A percentile compares a stretch with the other conserved stretches of the same genome.
These are phyloP conservation scores for Ceratobasidium sp. DNA, from an alignment of 1,284 basidiomycete genomes.

Conservation along the genomic window DNA sequence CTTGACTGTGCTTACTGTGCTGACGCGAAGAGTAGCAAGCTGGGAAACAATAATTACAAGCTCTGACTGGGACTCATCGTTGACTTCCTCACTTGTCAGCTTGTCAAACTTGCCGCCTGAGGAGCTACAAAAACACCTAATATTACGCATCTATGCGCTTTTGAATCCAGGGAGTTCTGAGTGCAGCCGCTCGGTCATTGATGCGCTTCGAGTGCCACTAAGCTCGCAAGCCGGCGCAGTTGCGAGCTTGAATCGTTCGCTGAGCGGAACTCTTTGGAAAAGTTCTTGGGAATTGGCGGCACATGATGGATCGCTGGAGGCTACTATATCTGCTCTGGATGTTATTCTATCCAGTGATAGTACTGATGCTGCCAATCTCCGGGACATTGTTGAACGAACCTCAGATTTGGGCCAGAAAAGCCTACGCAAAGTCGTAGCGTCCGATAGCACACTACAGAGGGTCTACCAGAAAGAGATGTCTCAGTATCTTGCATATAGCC, in stretches of 20 bases:
- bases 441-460: background rate
- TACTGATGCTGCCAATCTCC: background rate
- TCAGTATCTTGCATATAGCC: no score
- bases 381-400: no score
- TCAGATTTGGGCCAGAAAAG: background rate
- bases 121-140: background rate
- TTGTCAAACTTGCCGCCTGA: background rate
- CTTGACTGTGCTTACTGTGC: background rate
- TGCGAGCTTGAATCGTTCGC: background rate
- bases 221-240: background rate
- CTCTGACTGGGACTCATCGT: background rate
- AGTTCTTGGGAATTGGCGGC: background rate
- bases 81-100: background rate
- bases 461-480: background rate
- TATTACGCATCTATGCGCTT: background rate
- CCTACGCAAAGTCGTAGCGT: background rate
- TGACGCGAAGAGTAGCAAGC: background rate
- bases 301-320: background rate
- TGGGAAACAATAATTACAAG: background rate
- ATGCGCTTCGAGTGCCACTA: background rate
- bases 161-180: background rate
- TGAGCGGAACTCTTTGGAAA: background rate
- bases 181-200: background rate
- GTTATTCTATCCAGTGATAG: background rate
- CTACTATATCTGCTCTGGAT: background rate